phyloP scores from a whole-genome alignment of 139 green algal genomes.

The Trebouxia sp. region DNA sequence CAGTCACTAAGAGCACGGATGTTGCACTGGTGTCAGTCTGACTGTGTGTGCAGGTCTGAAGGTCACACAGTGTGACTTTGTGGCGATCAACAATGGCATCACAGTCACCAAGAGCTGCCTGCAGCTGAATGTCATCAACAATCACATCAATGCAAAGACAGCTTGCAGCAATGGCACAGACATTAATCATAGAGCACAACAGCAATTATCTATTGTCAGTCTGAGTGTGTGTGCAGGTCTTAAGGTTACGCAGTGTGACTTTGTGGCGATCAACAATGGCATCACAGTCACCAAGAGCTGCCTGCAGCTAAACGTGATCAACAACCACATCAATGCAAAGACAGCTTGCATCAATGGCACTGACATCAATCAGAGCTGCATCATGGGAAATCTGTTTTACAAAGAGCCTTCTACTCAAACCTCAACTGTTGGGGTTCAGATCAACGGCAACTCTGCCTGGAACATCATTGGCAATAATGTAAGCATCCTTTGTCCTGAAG shows the following conservation, averaged over 20 bases:
- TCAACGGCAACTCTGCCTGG: slow-evolving; percentile 11
- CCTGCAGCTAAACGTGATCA: slow-evolving; percentile 22
- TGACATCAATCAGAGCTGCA: slow-evolving; percentile 22
- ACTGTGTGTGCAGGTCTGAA: not conserved
- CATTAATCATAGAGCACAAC: slow-evolving; percentile 19
- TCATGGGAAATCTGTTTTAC: slow-evolving; percentile 27
- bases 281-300: slow-evolving; percentile 12
- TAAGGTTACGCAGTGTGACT: slow-evolving; percentile 22
- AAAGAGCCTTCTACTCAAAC: not conserved
- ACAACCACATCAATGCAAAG: slow-evolving; percentile 26
- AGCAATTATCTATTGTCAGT: no score
- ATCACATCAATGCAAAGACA: slow-evolving; percentile 15
- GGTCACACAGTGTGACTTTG: slow-evolving; percentile 26
- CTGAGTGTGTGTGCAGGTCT: not conserved
- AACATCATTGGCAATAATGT: slow-evolving; percentile 27
- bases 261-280: slow-evolving; percentile 26
- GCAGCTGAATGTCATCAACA: slow-evolving; percentile 26
- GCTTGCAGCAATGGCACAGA: slow-evolving; percentile 1
- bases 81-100: slow-evolving; percentile 21
- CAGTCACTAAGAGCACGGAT: slow-evolving; percentile 5
- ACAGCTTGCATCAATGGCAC: not conserved
- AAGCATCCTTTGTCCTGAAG: no score
- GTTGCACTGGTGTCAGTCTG: no score
- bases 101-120: slow-evolving; percentile 13
- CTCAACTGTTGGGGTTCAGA: slow-evolving; percentile 5